Conservation (phyloP, 1,284 basidiomycete genomes). For the Ustilago nuda region DNA sequence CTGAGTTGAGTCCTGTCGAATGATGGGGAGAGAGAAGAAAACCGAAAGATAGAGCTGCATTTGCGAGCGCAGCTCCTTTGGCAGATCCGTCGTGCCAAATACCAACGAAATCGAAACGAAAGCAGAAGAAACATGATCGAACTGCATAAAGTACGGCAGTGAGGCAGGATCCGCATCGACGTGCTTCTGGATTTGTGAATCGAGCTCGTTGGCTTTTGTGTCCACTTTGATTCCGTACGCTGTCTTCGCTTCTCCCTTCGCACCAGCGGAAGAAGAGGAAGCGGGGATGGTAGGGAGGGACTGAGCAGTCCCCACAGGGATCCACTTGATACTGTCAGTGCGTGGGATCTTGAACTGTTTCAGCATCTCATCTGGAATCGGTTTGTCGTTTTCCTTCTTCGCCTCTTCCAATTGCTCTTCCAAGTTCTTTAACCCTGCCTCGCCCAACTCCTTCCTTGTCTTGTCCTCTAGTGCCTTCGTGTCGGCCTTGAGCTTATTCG, state of each 20-base stretch:
- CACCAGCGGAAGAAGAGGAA: neutral
- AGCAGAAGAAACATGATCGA: conserved; percentile 81
- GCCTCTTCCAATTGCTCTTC: conserved; percentile 81
- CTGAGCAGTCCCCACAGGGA: conserved; percentile 81
- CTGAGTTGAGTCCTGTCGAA: conserved; percentile 76
- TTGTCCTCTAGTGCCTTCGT: conserved; percentile 82
- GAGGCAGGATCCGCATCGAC: conserved; percentile 78
- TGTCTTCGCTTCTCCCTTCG: conserved; percentile 8
- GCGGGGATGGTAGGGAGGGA: conserved; percentile 1
- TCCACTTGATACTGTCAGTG: conserved; percentile 90
- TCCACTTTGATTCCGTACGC: conserved; percentile 32
- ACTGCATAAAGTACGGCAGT: conserved; percentile 91
- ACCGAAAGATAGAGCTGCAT: conserved; percentile 86
- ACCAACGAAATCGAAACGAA: conserved; percentile 81
- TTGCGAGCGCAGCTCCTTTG: conserved; percentile 71
- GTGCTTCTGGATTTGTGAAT: conserved; percentile 74
- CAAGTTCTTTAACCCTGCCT: conserved; percentile 81
- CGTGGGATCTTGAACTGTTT: conserved; percentile 77
- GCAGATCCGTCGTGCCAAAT: conserved; percentile 73
- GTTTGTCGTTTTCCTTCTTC: conserved; percentile 85
- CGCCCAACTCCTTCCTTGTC: conserved; percentile 80
- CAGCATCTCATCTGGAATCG: conserved; percentile 83
- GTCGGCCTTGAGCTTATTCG: conserved; percentile 81
- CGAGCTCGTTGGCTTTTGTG: conserved; percentile 55
- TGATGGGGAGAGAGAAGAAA: conserved; percentile 90